These are phyloP conservation scores for Lophiotrema nucula DNA, from an alignment of 495 filamentous ascomycete species.

Conservation along the genomic window DNA sequence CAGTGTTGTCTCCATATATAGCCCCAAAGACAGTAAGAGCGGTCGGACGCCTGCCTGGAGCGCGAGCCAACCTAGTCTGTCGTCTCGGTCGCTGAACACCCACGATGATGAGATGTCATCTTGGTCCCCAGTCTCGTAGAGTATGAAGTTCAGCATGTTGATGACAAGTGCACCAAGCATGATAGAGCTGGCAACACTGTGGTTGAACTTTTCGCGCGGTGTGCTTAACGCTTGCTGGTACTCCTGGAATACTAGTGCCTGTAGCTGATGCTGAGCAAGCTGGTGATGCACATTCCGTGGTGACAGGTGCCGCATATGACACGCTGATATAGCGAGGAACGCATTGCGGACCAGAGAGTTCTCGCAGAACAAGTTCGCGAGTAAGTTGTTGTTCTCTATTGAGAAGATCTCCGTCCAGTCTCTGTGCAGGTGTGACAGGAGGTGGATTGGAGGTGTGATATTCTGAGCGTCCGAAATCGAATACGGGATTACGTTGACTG, in stretches of 20 bases:
- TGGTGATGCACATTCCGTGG: constrained; percentile 6
- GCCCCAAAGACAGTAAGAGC: neutral
- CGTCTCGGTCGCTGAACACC: constrained; percentile 4
- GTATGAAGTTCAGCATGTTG: constrained; percentile 10
- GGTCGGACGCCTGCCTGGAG: constrained; percentile 13
- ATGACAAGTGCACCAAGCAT: neutral
- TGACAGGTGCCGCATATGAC: constrained; percentile 10
- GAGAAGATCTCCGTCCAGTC: constrained; percentile 3
- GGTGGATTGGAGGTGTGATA: constrained; percentile 5
- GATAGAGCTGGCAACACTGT: neutral
- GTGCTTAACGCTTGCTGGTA: constrained; percentile 1
- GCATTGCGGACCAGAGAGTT: constrained; percentile 7
- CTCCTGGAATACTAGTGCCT: constrained; percentile 1
- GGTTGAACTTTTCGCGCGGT: neutral
- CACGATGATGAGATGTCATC: neutral
- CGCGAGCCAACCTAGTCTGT: constrained; percentile 6
- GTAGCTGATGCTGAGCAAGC: constrained; percentile 8
- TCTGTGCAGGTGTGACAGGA: constrained; percentile 1
- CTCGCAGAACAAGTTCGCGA: neutral
- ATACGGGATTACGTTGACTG: neutral
- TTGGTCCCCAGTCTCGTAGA: neutral
- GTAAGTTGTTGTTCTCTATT: neutral
- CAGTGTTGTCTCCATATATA: neutral
- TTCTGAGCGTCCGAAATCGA: neutral
- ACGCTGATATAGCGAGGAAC: constrained; percentile 8